Percentiles rank a stretch among this genome's conserved stretches.
Conservation (phyloP, 2,329 filamentous ascomycete species). For the Ramularia collo-cygni region DNA sequence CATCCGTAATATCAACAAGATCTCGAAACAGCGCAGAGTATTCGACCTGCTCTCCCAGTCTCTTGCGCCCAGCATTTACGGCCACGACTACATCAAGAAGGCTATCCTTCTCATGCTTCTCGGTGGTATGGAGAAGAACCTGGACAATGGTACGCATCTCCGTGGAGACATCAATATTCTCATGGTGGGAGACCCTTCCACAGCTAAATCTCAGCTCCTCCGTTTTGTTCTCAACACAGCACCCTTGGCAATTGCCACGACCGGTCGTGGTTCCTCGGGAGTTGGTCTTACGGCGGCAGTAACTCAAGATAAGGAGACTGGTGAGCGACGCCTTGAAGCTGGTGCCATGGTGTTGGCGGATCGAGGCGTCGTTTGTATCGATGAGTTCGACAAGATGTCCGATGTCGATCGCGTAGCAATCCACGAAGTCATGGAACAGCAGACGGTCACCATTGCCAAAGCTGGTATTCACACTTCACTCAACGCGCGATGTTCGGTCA, state of each 20-base stretch:
- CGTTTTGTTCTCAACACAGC: constrained; percentile 97
- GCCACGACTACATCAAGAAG: constrained; percentile 96
- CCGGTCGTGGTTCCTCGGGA: constrained; percentile 86
- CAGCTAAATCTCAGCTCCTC: constrained; percentile 94
- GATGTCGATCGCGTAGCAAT: constrained; percentile 97
- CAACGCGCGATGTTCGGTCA: constrained; percentile 92
- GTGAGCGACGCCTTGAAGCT: constrained; percentile 86
- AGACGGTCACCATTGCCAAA: constrained; percentile 98
- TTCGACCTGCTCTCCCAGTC: constrained; percentile 92
- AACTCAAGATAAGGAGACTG: constrained; percentile 94
- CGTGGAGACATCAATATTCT: constrained; percentile 98
- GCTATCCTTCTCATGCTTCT: constrained; percentile 92
- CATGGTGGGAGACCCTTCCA: constrained; percentile 98
- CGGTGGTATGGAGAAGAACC: constrained; percentile 94
- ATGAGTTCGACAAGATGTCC: constrained; percentile 99
- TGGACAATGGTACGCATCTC: constrained; percentile 95
- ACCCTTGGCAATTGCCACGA: constrained; percentile 92
- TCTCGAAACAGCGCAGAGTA: constrained; percentile 87
- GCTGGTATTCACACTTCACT: constrained; percentile 96
- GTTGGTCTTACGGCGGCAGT: constrained; percentile 97
- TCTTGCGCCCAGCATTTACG: constrained; percentile 90
- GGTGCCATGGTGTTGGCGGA: constrained; percentile 98
- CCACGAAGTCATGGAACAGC: constrained; percentile 99
- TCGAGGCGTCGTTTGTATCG: constrained; percentile 95
- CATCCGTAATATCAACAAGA: constrained; percentile 97